Conservation (phyloP, 768 basidiomycete genomes). For the Lactarius quietus region DNA sequence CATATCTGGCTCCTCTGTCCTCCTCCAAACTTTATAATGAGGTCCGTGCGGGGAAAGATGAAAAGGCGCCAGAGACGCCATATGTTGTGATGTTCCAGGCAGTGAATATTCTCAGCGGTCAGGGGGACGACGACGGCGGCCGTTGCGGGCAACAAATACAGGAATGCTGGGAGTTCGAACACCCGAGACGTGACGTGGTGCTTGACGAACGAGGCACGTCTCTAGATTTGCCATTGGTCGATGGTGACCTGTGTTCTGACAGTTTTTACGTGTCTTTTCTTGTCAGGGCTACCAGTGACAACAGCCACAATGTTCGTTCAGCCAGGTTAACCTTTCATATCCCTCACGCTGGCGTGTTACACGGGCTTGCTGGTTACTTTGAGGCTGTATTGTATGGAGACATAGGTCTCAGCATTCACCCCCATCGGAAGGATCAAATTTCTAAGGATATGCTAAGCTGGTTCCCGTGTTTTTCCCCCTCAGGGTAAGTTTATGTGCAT, state of each 20-base stretch:
- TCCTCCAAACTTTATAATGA: slow-evolving; percentile 91
- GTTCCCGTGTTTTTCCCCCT: slow-evolving; percentile 97
- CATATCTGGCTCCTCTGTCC: slow-evolving; percentile 90
- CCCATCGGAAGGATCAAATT: slow-evolving; percentile 76
- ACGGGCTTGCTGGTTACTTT: slow-evolving; percentile 96
- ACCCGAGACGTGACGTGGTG: slow-evolving; percentile 79
- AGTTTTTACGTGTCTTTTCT: slow-evolving; percentile 1
- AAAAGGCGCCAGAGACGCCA: slow-evolving; percentile 85
- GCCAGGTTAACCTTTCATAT: slow-evolving; percentile 87
- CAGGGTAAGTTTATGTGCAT: slow-evolving; percentile 49
- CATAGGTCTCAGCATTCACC: slow-evolving; percentile 91
- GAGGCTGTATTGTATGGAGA: slow-evolving; percentile 91
- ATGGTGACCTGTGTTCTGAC: neutral
- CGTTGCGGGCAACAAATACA: slow-evolving; percentile 82
- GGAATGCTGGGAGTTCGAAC: slow-evolving; percentile 97
- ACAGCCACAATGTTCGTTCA: slow-evolving; percentile 91
- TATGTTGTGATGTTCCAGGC: slow-evolving; percentile 99
- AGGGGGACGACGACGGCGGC: slow-evolving; percentile 56
- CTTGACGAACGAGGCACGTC: slow-evolving; percentile 64
- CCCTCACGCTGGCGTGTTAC: slow-evolving; percentile 89
- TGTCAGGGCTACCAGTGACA: slow-evolving; percentile 85
- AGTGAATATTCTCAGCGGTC: slow-evolving; percentile 81
- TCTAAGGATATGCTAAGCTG: slow-evolving; percentile 98
- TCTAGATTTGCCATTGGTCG: neutral
- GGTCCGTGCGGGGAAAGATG: slow-evolving; percentile 58